A percentile compares a stretch with the other conserved stretches of the same genome.
Evolutionary conservation across 768 basidiomycete species (phyloP).

Genomic region (Dacryopinax primogenitus): DNA sequence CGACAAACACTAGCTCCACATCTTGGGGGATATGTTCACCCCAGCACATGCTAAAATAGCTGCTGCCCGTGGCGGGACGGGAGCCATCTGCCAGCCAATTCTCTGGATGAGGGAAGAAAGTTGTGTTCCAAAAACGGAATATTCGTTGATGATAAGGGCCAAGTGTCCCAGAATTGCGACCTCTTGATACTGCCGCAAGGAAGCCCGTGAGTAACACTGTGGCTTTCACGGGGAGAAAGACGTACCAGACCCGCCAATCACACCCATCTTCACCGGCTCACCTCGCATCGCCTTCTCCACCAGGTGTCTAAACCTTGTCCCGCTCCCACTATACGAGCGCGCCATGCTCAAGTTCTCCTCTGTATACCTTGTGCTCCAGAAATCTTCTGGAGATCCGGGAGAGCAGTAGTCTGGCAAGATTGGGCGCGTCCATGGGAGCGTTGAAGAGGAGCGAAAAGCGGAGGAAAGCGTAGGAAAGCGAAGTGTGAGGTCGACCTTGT

Average conservation of each 20-base stretch:
- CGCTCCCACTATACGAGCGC: conserved; percentile 19
- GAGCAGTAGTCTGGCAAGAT: background rate
- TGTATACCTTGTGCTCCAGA: conserved; percentile 15
- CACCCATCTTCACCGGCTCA: conserved; percentile 16
- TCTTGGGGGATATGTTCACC: background rate
- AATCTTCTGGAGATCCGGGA: background rate
- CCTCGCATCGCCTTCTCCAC: conserved; percentile 19
- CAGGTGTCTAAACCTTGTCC: conserved; percentile 15
- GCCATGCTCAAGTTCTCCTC: conserved; percentile 16
- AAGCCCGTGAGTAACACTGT: background rate
- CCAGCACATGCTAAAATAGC: conserved; percentile 9
- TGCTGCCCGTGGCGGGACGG: conserved; percentile 7
- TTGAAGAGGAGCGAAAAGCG: background rate
- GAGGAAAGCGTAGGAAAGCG: background rate
- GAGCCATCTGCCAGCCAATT: conserved; percentile 1
- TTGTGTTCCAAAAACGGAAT: background rate
- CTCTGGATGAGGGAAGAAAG: conserved; percentile 3
- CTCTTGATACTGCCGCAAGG: background rate
- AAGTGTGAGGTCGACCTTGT: background rate
- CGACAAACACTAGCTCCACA: conserved; percentile 12
- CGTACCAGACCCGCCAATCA: conserved; percentile 18
- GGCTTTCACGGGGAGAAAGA: background rate
- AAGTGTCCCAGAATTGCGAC: background rate
- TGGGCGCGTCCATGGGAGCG: background rate
- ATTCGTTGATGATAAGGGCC: background rate